phyloP scores from a whole-genome alignment of 2,329 filamentous ascomycete species.

The Aureobasidium namibiae region DNA sequence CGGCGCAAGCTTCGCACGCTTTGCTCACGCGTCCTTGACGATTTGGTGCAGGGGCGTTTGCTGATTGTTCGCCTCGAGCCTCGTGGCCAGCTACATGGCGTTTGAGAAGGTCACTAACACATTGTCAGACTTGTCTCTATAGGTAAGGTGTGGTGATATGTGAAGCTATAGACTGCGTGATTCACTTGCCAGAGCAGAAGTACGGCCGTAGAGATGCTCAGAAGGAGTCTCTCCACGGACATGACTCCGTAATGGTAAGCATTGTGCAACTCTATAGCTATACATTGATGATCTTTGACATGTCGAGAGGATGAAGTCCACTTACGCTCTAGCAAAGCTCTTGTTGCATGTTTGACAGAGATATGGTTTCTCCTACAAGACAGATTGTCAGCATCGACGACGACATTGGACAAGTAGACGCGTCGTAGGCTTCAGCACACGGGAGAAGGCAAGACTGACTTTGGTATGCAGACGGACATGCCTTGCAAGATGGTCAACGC shows the following conservation, averaged over 20 bases:
- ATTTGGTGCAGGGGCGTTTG: constrained; percentile 23
- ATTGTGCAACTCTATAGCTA: neutral
- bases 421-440: too few species aligned
- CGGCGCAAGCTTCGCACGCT: constrained; percentile 45
- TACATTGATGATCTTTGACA: constrained; percentile 29
- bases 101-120: constrained; percentile 40
- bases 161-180: too few species aligned
- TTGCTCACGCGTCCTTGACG: constrained; percentile 37
- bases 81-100: constrained; percentile 41
- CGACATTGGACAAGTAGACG: too few species aligned
- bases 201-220: neutral
- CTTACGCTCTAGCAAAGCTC: constrained; percentile 37
- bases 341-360: constrained; percentile 38
- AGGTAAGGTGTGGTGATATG: too few species aligned
- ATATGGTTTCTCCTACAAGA: constrained; percentile 36
- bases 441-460: constrained; percentile 10
- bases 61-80: constrained; percentile 27
- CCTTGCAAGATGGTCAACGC: constrained; percentile 43
- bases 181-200: neutral
- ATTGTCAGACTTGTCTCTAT: neutral
- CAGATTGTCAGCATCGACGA: too few species aligned
- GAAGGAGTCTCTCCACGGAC: neutral
- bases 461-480: constrained; percentile 42
- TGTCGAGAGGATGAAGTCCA: neutral
- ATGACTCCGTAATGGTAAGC: too few species aligned